Percentiles rank a stretch among this genome's conserved stretches.
Conservation (phyloP, 495 filamentous ascomycete genomes). For the Saxophila tyrrhenica region DNA sequence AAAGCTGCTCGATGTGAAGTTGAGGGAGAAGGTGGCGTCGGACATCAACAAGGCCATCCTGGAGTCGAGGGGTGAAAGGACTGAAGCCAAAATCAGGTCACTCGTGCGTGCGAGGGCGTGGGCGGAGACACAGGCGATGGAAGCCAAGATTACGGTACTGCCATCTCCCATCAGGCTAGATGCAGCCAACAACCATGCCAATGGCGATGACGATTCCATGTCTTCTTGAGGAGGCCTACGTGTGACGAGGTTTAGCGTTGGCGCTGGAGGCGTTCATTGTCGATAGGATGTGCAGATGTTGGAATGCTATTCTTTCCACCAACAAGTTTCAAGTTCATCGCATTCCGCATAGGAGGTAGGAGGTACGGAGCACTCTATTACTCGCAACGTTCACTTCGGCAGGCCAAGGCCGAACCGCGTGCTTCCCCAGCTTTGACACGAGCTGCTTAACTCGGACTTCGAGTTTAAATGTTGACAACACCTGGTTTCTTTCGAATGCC, state of each 20-base stretch:
- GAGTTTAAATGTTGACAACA: neutral
- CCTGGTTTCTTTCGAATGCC: too few species aligned
- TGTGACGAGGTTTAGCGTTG: too few species aligned
- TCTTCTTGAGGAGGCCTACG: too few species aligned
- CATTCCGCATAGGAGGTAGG: too few species aligned
- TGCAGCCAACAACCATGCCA: neutral
- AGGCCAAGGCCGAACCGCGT: too few species aligned
- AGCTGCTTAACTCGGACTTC: too few species aligned
- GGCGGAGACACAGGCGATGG: slow-evolving; percentile 67
- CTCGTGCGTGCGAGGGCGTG: slow-evolving; percentile 74
- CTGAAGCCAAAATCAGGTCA: slow-evolving; percentile 68
- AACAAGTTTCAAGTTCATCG: too few species aligned
- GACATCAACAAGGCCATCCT: slow-evolving; percentile 83
- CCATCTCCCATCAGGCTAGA: slow-evolving; percentile 61
- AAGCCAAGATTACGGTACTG: slow-evolving; percentile 55
- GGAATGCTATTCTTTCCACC: neutral
- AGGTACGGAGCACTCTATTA: too few species aligned
- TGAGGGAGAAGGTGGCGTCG: slow-evolving; percentile 71
- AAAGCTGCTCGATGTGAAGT: slow-evolving; percentile 61
- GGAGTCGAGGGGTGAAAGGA: slow-evolving; percentile 52
- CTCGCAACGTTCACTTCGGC: too few species aligned
- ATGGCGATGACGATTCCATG: slow-evolving; percentile 17
- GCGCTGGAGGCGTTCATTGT: slow-evolving; percentile 2
- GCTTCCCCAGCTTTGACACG: neutral
- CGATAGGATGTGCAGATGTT: neutral